These are phyloP conservation scores for Macrolepiota albuminosa DNA, from an alignment of 768 basidiomycete genomes.

Conservation along the genomic window DNA sequence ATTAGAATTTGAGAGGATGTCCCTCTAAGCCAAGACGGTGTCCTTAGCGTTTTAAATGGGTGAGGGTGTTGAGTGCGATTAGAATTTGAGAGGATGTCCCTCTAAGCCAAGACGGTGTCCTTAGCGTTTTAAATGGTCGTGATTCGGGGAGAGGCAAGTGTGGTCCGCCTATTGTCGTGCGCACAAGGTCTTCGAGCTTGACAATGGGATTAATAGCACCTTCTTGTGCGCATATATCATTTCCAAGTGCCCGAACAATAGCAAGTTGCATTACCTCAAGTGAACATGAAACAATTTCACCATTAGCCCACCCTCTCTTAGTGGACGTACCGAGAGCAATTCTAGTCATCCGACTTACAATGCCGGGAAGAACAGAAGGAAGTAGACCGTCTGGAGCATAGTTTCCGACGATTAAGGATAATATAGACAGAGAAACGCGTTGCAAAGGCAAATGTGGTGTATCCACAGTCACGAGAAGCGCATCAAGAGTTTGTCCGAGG, in stretches of 20 bases:
- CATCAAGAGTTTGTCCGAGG: slow-evolving; percentile 78
- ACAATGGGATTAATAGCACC: slow-evolving; percentile 52
- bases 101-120: slow-evolving; percentile 74
- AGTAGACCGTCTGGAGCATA: slow-evolving; percentile 49
- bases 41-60: slow-evolving; percentile 53
- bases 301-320: slow-evolving; percentile 66
- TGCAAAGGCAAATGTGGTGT: slow-evolving; percentile 63
- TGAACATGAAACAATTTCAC: slow-evolving; percentile 57
- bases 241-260: slow-evolving; percentile 58
- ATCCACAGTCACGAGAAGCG: slow-evolving; percentile 54
- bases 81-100: slow-evolving; percentile 81
- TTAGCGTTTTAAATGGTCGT: slow-evolving; percentile 42
- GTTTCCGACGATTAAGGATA: slow-evolving; percentile 50
- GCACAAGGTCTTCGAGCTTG: slow-evolving; percentile 59
- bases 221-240: slow-evolving; percentile 59
- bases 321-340: slow-evolving; percentile 52
- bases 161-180: slow-evolving; percentile 21
- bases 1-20: slow-evolving; percentile 82
- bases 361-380: slow-evolving; percentile 79
- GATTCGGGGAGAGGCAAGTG: slow-evolving; percentile 17
- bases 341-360: slow-evolving; percentile 73
- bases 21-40: slow-evolving; percentile 73
- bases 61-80: no score
- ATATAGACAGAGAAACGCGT: slow-evolving; percentile 51
- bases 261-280: slow-evolving; percentile 51